Evolutionary conservation across 2,329 filamentous ascomycete species (phyloP), one percentile per base, ranked within the genome.

Genomic region (Lachnellula hyalina): DNA sequence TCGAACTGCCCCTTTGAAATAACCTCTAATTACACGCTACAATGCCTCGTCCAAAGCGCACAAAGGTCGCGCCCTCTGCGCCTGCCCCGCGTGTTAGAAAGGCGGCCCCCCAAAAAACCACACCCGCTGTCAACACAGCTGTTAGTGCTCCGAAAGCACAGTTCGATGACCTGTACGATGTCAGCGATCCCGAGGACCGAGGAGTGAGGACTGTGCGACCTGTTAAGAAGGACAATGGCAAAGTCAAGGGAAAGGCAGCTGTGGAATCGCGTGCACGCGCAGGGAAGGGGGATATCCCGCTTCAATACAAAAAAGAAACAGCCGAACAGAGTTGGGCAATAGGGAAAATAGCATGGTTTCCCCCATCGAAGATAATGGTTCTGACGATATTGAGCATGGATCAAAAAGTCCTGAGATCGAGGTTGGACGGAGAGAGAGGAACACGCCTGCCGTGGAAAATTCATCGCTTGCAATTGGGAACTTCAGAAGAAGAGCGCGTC

Each of bases 401-500:
- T 67, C 64, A 7, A 67, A 64, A 49, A 68, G 67, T 50, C 65
- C 66, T 14, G 58, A 61, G 8, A 49, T 68, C 7, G 67, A 69
- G 49, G 56, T 64, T 51, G 64, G 67, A 23, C 57, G 64, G 50
- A 63, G 61, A 44, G 67, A 62, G 19, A 60, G 51, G 28, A 56
- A 44, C 8, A 63, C 62, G 47, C 58, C 63, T 12, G 61, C 51
- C 4, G 34, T 63, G 14, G 65, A 63, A n/a, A 63, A 74, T 61
- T 74, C 72, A 5, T 65, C 68, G 4, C 67, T 74, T 60, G 83
- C 79, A 47, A 61, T 66, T 54, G 81, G 80, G 21, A 71, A 76
- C 4, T 86, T 86, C 67, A 78, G 74, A 65, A 74, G 82, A 51
- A 75, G 83, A 42, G 73, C 75, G n/a, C 75, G 83, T 44, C 81